A percentile compares a stretch with the other conserved stretches of the same genome.
These are phyloP conservation scores for Pelargonium fulgidum DNA, from an alignment of 441 rosid genomes.

Conservation along the genomic window DNA sequence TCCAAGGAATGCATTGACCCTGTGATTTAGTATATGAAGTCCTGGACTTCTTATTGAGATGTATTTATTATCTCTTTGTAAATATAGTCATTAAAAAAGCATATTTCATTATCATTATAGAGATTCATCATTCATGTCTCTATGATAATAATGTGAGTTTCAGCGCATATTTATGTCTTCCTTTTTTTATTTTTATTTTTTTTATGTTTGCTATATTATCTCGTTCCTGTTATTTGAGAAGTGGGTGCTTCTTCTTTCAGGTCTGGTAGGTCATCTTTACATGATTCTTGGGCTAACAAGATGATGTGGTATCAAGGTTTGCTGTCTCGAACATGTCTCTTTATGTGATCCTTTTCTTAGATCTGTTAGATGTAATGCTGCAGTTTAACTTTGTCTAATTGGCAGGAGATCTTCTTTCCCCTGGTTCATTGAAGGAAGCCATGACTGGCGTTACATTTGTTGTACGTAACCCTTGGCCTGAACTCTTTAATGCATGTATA, in stretches of 20 bases:
- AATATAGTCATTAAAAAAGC: neutral
- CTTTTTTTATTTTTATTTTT: neutral
- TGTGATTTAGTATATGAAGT: neutral
- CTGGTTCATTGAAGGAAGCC: constrained; percentile 82
- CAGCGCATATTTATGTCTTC: neutral
- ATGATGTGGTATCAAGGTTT: constrained; percentile 89
- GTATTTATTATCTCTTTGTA: neutral
- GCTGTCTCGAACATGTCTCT: constrained; percentile 14
- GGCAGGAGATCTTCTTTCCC: constrained; percentile 75
- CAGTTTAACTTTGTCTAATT: constrained; percentile 16
- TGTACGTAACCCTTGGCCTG: constrained; percentile 41
- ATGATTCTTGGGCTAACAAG: constrained; percentile 67
- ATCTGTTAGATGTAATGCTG: neutral
- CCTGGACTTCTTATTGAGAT: neutral
- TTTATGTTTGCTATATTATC: neutral
- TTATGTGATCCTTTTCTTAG: constrained; percentile 5
- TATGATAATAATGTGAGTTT: neutral
- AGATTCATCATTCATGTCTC: neutral
- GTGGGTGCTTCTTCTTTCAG: constrained; percentile 31
- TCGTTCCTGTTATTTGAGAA: neutral
- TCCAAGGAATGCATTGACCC: neutral
- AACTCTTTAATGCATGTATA: neutral
- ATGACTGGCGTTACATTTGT: constrained; percentile 73
- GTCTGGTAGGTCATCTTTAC: constrained; percentile 71
- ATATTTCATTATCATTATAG: neutral